Evolutionary conservation across 179 eudicot species (phyloP).

Genomic region (Beta macrorhiza): DNA sequence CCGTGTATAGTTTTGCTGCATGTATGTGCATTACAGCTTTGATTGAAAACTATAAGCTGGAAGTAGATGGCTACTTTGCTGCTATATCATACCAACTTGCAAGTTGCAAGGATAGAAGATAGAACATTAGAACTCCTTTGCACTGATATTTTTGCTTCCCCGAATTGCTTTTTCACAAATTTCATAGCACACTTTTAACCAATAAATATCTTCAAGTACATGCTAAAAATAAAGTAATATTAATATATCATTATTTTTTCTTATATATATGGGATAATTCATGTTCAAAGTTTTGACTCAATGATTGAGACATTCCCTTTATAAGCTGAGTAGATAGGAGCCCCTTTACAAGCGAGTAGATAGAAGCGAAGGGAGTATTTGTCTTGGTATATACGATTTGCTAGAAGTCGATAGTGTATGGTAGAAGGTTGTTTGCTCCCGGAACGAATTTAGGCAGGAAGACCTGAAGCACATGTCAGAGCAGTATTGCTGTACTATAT

Average conservation of each 20-base stretch:
- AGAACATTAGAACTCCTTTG: no score
- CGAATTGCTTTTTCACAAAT: no score
- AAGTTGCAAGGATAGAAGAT: not conserved
- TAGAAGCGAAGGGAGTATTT: not conserved
- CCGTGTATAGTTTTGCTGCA: slow-evolving; percentile 17
- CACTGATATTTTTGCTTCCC: no score
- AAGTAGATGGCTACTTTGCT: slow-evolving; percentile 13
- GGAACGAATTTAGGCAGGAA: slow-evolving; percentile 18
- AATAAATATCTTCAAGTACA: no score
- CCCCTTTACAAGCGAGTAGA: no score
- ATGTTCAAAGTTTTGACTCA: no score
- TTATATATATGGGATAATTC: no score
- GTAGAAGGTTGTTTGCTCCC: not conserved
- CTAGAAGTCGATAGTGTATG: slow-evolving; percentile 12
- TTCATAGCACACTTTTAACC: no score
- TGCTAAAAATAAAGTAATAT: no score
- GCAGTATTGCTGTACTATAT: not conserved
- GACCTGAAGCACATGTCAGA: slow-evolving; percentile 19
- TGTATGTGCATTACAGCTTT: slow-evolving; percentile 22
- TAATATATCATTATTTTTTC: no score
- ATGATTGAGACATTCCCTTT: no score
- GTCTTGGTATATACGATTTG: slow-evolving; percentile 6
- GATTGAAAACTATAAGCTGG: slow-evolving; percentile 25
- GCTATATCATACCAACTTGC: slow-evolving; percentile 3
- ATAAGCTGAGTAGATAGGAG: no score